Evolutionary conservation across 805 yeast genomes (phyloP).

Genomic region (Metschnikowia shivogae): DNA sequence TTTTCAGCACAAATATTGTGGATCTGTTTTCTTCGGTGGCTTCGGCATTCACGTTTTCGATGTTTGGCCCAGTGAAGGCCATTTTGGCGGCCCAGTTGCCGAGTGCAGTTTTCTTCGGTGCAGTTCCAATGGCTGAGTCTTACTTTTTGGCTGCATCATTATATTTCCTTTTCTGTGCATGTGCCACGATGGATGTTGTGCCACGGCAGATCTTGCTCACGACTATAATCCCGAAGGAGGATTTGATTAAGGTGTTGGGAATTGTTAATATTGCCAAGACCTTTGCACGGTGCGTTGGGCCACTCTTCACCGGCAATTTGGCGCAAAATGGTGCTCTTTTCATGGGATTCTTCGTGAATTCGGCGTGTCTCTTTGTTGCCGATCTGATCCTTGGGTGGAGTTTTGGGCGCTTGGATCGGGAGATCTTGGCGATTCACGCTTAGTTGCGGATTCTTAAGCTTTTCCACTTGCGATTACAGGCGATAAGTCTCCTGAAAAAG

Average conservation of each 20-base stretch:
- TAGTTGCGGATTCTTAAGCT: not conserved
- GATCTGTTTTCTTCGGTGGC: constrained; percentile 72
- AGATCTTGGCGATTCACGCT: constrained; percentile 19
- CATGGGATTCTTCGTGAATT: constrained; percentile 50
- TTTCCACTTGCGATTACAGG: no score
- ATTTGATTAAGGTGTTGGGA: constrained; percentile 76
- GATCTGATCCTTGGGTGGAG: constrained; percentile 42
- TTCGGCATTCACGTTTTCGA: constrained; percentile 64
- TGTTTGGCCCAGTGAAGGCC: constrained; percentile 75
- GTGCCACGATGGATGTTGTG: constrained; percentile 84
- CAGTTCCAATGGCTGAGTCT: constrained; percentile 25
- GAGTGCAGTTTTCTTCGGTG: constrained; percentile 59
- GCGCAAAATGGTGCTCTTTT: constrained; percentile 49
- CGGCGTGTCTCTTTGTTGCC: constrained; percentile 48
- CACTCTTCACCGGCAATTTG: constrained; percentile 69
- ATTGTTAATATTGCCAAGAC: constrained; percentile 84
- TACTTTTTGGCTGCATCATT: constrained; percentile 47
- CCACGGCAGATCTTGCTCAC: constrained; percentile 83
- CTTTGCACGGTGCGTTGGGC: constrained; percentile 78
- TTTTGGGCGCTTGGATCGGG: constrained; percentile 39
- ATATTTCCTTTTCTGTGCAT: constrained; percentile 44
- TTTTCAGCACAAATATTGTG: constrained; percentile 58
- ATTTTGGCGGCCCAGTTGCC: constrained; percentile 74
- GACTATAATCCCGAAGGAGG: constrained; percentile 56
- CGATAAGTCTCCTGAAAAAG: no score